Evolutionary conservation across 2,329 filamentous ascomycete species (phyloP), one percentile per base, ranked within the genome.

Genomic region (Tolypocladium pustulatum): DNA sequence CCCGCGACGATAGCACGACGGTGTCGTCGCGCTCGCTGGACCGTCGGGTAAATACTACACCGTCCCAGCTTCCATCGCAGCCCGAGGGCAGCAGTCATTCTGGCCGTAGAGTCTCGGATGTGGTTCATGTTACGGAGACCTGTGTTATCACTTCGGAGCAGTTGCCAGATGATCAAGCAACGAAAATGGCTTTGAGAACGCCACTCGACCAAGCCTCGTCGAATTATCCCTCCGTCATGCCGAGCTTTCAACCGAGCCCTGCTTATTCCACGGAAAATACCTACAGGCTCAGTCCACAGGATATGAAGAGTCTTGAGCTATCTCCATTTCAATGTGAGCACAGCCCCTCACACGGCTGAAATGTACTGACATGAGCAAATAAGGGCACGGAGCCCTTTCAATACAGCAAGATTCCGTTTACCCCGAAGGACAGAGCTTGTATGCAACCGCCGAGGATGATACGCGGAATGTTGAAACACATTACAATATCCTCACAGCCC

Each of bases 281-380:
- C 32, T 67, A 71, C 57, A 64, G 62, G 55, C 64, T 74, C 15
- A 68, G 66, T 15, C 59, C 65, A 12, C 64, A 67, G 58, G 72
- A 73, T 32, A 60, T 75, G 1, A 64, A 75, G 52, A 71, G 63
- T 10, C 66, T 75, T 49, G 66, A 73, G 38, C 57, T 73, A 25
- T 72, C 70, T 4, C 71, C 73, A 22, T 71, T 74, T 49, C 65
- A 62, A 38, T 70, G 73, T 72, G 56, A 60, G 71, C 30, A 15
- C 6, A 9, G 1, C 12, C 34, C 25, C 15, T n/a, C 12, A 22
- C 38, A 9, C 12, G 13, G 25, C 5, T 15, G 54, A 38, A 34
- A n/a, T 22, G 40, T 25, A 30, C 40, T 34, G 3, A 41, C 49
- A 8, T 7, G 17, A n/a, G 43, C 15, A 38, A 34, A 36, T 32